Evolutionary conservation across 148 eudicot species (phyloP), one percentile per base, ranked within the genome.

Genomic region (Rhododendron henanense): DNA sequence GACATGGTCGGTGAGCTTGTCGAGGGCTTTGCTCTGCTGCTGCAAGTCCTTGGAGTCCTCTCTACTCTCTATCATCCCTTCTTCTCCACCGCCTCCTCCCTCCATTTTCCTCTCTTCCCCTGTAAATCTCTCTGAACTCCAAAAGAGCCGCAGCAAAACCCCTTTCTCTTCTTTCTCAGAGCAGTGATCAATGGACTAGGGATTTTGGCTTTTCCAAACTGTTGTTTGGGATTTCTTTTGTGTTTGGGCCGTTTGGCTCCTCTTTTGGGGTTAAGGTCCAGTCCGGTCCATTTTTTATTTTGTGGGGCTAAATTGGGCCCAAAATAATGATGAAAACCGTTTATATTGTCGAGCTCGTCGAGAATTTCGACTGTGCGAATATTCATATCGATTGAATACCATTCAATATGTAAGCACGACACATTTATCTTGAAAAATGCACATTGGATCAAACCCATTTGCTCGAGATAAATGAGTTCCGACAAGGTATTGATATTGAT

Each of bases 11-110:
- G 98, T 97, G 84, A 97, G 98, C 87, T 92, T 97, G 83, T 97
- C 99, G 61, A 97, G 91, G 25, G 99, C 99, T 90, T 97, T 97
- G 91, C 94, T 95, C 82, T 95, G 98, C 86, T 97, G 97, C 84
- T 97, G 99, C 91, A 97, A 85, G 84, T 97, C 99, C 37, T 97
- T 97, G 0, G 96, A 93, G 88, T 96, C 98, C 41, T 84, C 94
- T 23, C 87, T 87, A 67, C 77, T 84, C 84, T 91, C 96, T 3
- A 90, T 87, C 61, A 31, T 28, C 3, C 93, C 97, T 88, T 94
- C 98, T 19, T 94, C 96, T 81, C 92, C 98, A 3, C 86, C 94
- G 89, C 91, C 94, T 85, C 11, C 77, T 85, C 11, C 77, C 39
- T 69, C 75, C 75, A 69, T 69, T n/a, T 65, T 61, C n/a, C 21